Evolutionary conservation across 768 basidiomycete species (phyloP).

Genomic region (Dioszegia crocea): DNA sequence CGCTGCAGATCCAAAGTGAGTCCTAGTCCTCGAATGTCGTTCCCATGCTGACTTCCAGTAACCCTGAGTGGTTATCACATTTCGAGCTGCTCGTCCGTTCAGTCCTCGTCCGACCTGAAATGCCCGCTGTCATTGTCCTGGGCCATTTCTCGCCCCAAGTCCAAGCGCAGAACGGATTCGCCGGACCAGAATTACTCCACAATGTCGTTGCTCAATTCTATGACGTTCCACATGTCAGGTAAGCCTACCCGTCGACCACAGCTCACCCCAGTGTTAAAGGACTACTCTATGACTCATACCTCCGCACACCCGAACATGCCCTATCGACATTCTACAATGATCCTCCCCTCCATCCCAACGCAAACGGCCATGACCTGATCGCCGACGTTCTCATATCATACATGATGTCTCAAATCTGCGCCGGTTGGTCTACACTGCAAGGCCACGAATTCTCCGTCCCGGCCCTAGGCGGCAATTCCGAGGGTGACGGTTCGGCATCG

Average conservation of each 20-base stretch:
- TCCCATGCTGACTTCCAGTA: slow-evolving; percentile 52
- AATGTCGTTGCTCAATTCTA: slow-evolving; percentile 91
- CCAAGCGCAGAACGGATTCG: slow-evolving; percentile 72
- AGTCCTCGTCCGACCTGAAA: slow-evolving; percentile 79
- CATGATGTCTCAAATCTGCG: slow-evolving; percentile 82
- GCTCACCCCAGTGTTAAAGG: slow-evolving; percentile 65
- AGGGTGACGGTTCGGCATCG: slow-evolving; percentile 43
- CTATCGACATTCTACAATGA: slow-evolving; percentile 73
- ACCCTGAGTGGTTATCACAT: slow-evolving; percentile 67
- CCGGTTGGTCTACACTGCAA: slow-evolving; percentile 69
- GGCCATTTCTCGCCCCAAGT: slow-evolving; percentile 90
- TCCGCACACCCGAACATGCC: slow-evolving; percentile 62
- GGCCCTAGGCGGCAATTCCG: slow-evolving; percentile 45
- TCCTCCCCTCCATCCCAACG: slow-evolving; percentile 73
- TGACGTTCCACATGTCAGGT: slow-evolving; percentile 87
- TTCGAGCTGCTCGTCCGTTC: slow-evolving; percentile 92
- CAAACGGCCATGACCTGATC: slow-evolving; percentile 75
- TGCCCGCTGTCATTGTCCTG: slow-evolving; percentile 88
- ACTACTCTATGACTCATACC: slow-evolving; percentile 74
- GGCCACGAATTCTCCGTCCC: slow-evolving; percentile 65
- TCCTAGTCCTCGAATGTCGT: slow-evolving; percentile 15
- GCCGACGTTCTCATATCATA: slow-evolving; percentile 89
- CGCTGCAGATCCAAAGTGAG: slow-evolving; percentile 79
- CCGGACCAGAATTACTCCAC: slow-evolving; percentile 86
- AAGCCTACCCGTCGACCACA: slow-evolving; percentile 11